These are phyloP conservation scores for Macrocybe gigantea DNA, from an alignment of 768 basidiomycete species.

Conservation along the genomic window DNA sequence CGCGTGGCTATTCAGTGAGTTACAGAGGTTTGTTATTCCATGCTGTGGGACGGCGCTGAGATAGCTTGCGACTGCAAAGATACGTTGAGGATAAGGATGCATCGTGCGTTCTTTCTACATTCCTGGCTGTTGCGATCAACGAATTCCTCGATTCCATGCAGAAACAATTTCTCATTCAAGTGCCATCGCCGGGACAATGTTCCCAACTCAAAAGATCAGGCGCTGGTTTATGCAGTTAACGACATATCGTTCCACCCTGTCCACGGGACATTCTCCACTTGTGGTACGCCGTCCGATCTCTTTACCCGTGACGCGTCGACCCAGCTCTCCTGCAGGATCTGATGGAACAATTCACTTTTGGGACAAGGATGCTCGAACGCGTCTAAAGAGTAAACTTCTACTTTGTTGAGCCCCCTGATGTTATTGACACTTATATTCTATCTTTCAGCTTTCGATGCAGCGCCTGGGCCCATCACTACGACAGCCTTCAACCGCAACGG, in stretches of 20 bases:
- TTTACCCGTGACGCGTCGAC: conserved; percentile 14
- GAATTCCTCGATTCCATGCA: conserved; percentile 12
- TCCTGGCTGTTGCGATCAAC: background rate
- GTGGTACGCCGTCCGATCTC: conserved; percentile 37
- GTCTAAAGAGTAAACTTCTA: conserved; percentile 70
- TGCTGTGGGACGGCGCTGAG: background rate
- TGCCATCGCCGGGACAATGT: conserved; percentile 62
- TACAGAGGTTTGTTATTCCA: background rate
- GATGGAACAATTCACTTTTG: conserved; percentile 91
- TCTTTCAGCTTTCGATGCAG: conserved; percentile 60
- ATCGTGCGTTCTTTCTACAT: conserved; percentile 33
- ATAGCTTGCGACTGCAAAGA: conserved; percentile 28
- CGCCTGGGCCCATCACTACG: conserved; percentile 71
- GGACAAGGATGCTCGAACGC: conserved; percentile 91
- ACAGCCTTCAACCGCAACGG: conserved; percentile 86
- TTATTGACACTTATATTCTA: background rate
- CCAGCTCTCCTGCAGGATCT: conserved; percentile 40
- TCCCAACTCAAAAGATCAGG: conserved; percentile 55
- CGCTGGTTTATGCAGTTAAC: conserved; percentile 78
- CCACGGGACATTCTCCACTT: conserved; percentile 82
- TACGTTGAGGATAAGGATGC: conserved; percentile 83
- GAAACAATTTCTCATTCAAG: conserved; percentile 87
- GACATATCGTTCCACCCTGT: conserved; percentile 82
- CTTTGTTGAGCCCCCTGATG: background rate
- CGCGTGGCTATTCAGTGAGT: conserved; percentile 94